These are phyloP conservation scores for Sparassis latifolia DNA, from an alignment of 1,284 basidiomycete species.

Conservation along the genomic window DNA sequence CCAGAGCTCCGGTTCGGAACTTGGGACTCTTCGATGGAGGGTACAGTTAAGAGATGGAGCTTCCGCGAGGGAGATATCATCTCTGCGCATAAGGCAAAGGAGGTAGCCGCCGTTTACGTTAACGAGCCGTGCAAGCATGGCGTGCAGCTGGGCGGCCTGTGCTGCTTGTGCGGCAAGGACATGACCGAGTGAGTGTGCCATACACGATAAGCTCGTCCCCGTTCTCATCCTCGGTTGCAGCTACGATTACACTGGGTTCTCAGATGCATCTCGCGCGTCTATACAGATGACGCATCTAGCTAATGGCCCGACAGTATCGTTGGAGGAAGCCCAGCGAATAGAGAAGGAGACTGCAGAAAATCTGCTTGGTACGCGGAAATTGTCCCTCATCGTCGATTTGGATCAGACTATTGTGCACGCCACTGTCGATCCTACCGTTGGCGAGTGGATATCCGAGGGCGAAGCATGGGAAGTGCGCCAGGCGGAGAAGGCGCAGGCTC, in stretches of 20 bases:
- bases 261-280: conserved; percentile 71
- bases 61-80: conserved; percentile 55
- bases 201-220: neutral
- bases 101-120: conserved; percentile 56
- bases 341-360: conserved; percentile 77
- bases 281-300: conserved; percentile 85
- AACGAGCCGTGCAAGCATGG: conserved; percentile 90
- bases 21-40: conserved; percentile 84
- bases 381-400: conserved; percentile 95
- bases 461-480: conserved; percentile 63
- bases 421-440: conserved; percentile 96
- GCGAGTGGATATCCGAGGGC: conserved; percentile 91
- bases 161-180: conserved; percentile 90
- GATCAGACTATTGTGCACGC: conserved; percentile 99
- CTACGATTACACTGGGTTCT: conserved; percentile 81
- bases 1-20: conserved; percentile 75
- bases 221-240: conserved; percentile 32
- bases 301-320: conserved; percentile 70
- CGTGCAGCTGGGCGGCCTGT: conserved; percentile 88
- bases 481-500: conserved; percentile 30
- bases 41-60: conserved; percentile 62
- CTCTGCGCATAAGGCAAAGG: conserved; percentile 46
- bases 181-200: conserved; percentile 71
- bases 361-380: conserved; percentile 71
- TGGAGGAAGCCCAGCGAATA: conserved; percentile 85